Base-by-base conservation (phyloP, 2,329 filamentous ascomycete species). In the Beauveria bassiana region DNA sequence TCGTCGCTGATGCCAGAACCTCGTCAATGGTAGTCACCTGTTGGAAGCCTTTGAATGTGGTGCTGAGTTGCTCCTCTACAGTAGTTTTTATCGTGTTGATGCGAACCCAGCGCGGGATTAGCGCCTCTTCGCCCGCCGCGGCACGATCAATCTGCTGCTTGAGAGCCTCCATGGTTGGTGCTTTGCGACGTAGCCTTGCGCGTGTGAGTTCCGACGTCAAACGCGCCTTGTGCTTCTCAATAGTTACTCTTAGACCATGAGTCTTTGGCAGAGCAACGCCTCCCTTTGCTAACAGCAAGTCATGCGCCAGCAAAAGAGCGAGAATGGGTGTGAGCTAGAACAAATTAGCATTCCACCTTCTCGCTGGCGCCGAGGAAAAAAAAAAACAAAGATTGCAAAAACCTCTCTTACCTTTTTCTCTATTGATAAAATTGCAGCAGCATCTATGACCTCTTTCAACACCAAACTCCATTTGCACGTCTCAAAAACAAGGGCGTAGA, bases 101-200 rank as follows among this genome's bases (percentile, higher is more conserved):
- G 2, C 95, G 86, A 46, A 96, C 85, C 95, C 95, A 99, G 59
- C 95, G 86, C n/a, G 92, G 93, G 70, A 93, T 89, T 46, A 77
- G 76, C 40, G 81, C 75, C 64, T 82, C 77, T 28, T 80, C 77
- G 6, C 80, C 76, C 8, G 77, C 77, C 22, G 79, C 78, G 38
- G 77, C 72, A 50, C 74, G 70, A 62, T 85, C 80, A 58, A 91
- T 75, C 62, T 83, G 77, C 28, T 79, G 77, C 49, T 81, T 82
- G 59, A 97, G 79, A 0, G 82, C 82, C 3, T 89, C 86, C 1
- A 96, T 65, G 0, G 89, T 86, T 0, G 86, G 77, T 59, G 87
- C 86, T 46, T 87, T 89, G 60, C 88, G 82, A 8, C 88, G 82
- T 62, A 99, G 76, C 26, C 93, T 85, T 3, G 88, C 84, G 65